phyloP scores from a whole-genome alignment of 129 eudicot genomes.

The Ambrosia artemisiifolia region DNA sequence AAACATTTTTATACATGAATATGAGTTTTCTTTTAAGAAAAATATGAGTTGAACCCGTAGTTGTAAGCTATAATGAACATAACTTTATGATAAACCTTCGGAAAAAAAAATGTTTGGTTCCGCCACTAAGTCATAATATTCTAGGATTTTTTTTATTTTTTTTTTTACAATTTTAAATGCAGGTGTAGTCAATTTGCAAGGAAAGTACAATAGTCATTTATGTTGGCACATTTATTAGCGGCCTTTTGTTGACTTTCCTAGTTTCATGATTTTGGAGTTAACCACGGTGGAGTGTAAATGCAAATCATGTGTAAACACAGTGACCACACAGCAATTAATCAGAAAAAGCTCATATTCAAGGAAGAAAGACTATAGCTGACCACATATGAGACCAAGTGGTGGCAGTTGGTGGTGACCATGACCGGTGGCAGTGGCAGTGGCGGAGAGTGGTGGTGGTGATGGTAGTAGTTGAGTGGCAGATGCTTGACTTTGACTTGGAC shows the following conservation, averaged over 20 bases:
- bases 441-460: neutral
- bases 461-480: slow-evolving; percentile 21
- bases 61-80: no score
- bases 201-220: slow-evolving; percentile 1
- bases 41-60: no score
- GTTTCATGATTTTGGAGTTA: neutral
- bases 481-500: slow-evolving; percentile 32
- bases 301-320: neutral
- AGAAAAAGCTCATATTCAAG: neutral
- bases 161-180: neutral
- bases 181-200: neutral
- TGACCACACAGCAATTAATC: slow-evolving; percentile 10
- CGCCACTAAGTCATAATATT: neutral
- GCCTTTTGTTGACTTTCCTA: neutral
- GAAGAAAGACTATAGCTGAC: slow-evolving; percentile 18
- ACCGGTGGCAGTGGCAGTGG: neutral
- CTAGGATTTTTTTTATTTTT: no score
- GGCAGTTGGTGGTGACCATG: neutral
- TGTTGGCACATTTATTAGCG: slow-evolving; percentile 8
- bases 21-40: no score
- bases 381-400: slow-evolving; percentile 12
- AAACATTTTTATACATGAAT: no score
- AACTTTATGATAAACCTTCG: no score
- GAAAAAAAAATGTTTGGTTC: no score
- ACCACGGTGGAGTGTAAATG: neutral